phyloP scores from a whole-genome alignment of 2,329 filamentous ascomycete species.

The Aspergillus ibericus region DNA sequence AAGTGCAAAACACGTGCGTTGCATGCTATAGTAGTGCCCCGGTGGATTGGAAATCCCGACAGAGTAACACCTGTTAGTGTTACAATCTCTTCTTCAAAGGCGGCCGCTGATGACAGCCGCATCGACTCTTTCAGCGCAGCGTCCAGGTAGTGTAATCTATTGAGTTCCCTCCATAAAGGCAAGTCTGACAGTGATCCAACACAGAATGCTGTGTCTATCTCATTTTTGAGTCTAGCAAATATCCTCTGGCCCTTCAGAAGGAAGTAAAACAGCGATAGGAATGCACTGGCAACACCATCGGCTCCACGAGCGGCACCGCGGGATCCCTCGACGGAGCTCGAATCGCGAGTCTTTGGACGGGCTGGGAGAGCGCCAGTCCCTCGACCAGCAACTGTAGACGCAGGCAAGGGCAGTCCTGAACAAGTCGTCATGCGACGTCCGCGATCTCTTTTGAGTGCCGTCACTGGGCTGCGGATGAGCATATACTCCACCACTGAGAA shows the following conservation, averaged over 20 bases:
- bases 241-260: conserved; percentile 1
- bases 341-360: background rate
- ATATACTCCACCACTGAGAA: conserved; percentile 2
- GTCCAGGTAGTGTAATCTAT: conserved; percentile 13
- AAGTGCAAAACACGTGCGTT: conserved; percentile 7
- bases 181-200: background rate
- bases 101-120: conserved; percentile 1
- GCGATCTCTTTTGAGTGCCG: conserved; percentile 4
- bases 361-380: background rate
- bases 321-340: background rate
- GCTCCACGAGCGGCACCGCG: background rate
- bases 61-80: background rate
- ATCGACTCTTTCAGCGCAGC: conserved; percentile 21
- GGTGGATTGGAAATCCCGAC: background rate
- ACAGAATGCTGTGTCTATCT: conserved; percentile 11
- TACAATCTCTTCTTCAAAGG: background rate
- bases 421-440: background rate
- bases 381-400: background rate
- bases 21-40: conserved; percentile 9
- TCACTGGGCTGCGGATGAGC: conserved; percentile 7
- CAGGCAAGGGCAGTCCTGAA: background rate
- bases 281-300: conserved; percentile 2
- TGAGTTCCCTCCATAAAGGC: conserved; percentile 10
- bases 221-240: conserved; percentile 8
- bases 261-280: conserved; percentile 10